Base-by-base conservation (phyloP, 2,329 filamentous ascomycete genomes). In the Orbilia quercus region DNA sequence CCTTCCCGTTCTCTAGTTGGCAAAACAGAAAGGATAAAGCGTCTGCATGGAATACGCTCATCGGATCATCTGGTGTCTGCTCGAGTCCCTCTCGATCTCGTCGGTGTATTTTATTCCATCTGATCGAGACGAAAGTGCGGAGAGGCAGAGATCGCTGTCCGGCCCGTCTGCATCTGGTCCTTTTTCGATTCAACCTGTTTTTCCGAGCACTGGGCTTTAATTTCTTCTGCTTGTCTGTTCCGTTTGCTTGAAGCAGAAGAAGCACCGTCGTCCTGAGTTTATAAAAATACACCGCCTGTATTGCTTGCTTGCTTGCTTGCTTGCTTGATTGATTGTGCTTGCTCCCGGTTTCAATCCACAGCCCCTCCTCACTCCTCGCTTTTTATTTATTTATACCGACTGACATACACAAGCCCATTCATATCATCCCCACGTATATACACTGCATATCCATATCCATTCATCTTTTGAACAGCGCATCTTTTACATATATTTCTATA, bases 11-110 rank as follows among this genome's bases (percentile, higher is more conserved):
- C 48, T 5, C 40, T 22, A 28, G 23, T 42, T 50, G 67, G 67
- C 67, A 72, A 72, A 72, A 72, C 36, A 65, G 53, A 72, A 71
- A 58, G 67, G 67, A 48, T 72, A 72, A 72, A 72, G 59, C 59
- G 58, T 48, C 54, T 44, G 45, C 58, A 72, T 31, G 28, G 28
- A 31, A 31, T 4, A 31, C 28, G 28, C 20, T n/a, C 22, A 64
- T 44, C 57, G 57, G 57, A 63, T 51, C 58, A 63, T 53, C 59
- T 44, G 31, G 2, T 22, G 22, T 16, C 31, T 22, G 18, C 16
- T 42, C 16, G 11, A 9, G 31, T 9, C 31, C 36, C 28, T 31
- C 28, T 5, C 4, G 5, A 4, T 31, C 28, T 31, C 28, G 28
- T 9, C 28, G 28, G 28, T 31, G 28, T n/a, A 31, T 9, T 31